Evolutionary conservation across 2,329 filamentous ascomycete species (phyloP), one percentile per base, ranked within the genome.

Genomic region (Sphaerostilbella broomeana): DNA sequence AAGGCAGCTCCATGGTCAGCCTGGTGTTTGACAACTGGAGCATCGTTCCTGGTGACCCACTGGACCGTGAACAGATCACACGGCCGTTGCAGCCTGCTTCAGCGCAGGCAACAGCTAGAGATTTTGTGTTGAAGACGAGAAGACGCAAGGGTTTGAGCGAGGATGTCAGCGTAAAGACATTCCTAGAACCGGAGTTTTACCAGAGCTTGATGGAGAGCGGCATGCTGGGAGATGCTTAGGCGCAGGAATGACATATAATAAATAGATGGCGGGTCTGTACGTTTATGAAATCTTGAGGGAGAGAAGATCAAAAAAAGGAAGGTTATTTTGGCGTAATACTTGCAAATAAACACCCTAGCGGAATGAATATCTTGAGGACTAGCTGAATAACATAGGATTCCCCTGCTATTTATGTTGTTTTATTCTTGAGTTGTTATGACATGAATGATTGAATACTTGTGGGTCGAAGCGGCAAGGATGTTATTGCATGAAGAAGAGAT

Each of bases 81-180:
- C 73, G 85, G 35, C 86, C 89, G 5, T 69, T 98, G 48, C 89
- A 97, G 62, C 87, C 89, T 47, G 92, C 92, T 2, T 77, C 76
- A 38, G 85, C 86, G 36, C 87, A 94, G 68, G 88, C 86, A 16
- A 94, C 89, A 34, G 92, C 92, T 1, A 75, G 92, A 46, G 92
- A 98, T 62, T 97, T 98, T 63, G 89, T 97, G 38, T 75, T 97
- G 47, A 98, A 98, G 76, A 98, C 92, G 8, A 76, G 92, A 51
- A 72, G 88, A 55, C 77, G 92, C 51, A 98, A 98, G 73, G 92
- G 92, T 2, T 63, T 98, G 46, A 90, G 86, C 47, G 92, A 97
- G 69, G 92, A 97, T 61, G 87, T 97, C 27, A 90, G 84, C 20
- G 88, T 97, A 40, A 88, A 87, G 61, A 95, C 94, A 58, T 98